A percentile compares a stretch with the other conserved stretches of the same genome.
phyloP scores from a whole-genome alignment of 139 green algal genomes.

The Chlamydomonas schloesseri region DNA sequence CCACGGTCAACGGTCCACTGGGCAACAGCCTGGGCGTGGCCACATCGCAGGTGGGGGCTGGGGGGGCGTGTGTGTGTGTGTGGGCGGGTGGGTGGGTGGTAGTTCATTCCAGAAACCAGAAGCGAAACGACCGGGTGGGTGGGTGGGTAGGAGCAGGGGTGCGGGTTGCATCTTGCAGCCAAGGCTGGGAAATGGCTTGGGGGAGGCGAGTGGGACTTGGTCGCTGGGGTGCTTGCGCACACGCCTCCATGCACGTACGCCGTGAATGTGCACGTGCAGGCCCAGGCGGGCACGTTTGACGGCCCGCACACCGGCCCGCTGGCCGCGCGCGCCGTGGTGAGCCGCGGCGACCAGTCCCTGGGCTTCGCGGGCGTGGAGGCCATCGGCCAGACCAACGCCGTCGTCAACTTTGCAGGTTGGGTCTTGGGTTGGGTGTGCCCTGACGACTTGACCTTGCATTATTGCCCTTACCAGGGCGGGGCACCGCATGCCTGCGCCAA shows the following conservation, averaged over 20 bases:
- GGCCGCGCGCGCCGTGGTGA: neutral
- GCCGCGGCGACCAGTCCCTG: constrained; percentile 24
- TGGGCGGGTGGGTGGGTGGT: no score
- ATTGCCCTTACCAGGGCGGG: no score
- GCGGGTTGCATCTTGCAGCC: no score
- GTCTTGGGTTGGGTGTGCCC: neutral
- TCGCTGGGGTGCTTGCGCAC: no score
- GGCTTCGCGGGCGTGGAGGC: constrained; percentile 46
- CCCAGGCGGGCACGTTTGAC: constrained; percentile 18
- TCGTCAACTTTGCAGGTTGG: constrained; percentile 39
- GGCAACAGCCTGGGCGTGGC: constrained; percentile 30
- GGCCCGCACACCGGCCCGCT: neutral
- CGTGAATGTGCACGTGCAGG: neutral
- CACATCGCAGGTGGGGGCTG: constrained; percentile 14
- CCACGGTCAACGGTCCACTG: no score
- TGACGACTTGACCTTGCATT: no score
- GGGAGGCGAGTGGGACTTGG: no score
- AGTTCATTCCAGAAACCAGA: no score
- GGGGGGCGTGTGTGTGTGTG: neutral
- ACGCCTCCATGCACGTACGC: neutral
- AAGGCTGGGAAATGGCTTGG: no score
- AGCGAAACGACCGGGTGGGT: no score
- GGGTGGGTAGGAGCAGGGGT: no score
- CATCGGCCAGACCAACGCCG: constrained; percentile 34
- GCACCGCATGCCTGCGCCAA: no score